Evolutionary conservation across 2,329 filamentous ascomycete genomes (phyloP), one percentile per base, ranked within the genome.

Genomic region (Intubia oerlemansii): DNA sequence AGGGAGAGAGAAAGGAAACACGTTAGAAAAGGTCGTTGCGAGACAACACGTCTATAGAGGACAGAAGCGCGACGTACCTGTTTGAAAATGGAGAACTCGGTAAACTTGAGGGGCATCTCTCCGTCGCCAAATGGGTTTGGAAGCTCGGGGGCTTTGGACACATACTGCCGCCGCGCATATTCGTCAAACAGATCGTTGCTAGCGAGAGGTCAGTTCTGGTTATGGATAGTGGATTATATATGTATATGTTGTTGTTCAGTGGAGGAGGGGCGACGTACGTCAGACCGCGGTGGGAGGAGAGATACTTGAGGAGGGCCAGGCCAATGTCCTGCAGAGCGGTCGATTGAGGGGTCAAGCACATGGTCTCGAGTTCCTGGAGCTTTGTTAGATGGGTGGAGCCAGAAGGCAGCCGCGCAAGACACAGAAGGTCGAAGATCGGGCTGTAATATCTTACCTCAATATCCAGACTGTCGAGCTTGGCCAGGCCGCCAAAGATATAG

Each of bases 121-220:
- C 72, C 75, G 15, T 66, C 60, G 26, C 85, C 85, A 43, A 91
- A 93, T 1, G 85, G 85, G 43, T 93, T 95, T 4, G 33, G 36
- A 31, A 63, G 63, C 9, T 66, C 49, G 4, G 82, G 75, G 3
- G 76, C 72, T 52, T 81, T 91, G n/a, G 72, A 63, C 30, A 76
- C 52, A 47, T 82, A 98, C 49, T 93, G 84, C 34, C 82, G 75
- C 41, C 82, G 71, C 19, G 82, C 76, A 46, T 93, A 92, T 44
- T 93, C 82, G 45, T 95, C 82, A 41, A 95, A 91, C 27, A 88
- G 73, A 4, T 90, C 82, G 29, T 61, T 66, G 2, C 84, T 93
- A 41, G 28, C 18, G 19, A 15, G 10, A 12, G 20, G 16, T 25
- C 19, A 31, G 24, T 10, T 19, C 13, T 12, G 7, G 7, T n/a